phyloP scores from a whole-genome alignment of 176 grass and related monocot species.

The Otatea glauca region DNA sequence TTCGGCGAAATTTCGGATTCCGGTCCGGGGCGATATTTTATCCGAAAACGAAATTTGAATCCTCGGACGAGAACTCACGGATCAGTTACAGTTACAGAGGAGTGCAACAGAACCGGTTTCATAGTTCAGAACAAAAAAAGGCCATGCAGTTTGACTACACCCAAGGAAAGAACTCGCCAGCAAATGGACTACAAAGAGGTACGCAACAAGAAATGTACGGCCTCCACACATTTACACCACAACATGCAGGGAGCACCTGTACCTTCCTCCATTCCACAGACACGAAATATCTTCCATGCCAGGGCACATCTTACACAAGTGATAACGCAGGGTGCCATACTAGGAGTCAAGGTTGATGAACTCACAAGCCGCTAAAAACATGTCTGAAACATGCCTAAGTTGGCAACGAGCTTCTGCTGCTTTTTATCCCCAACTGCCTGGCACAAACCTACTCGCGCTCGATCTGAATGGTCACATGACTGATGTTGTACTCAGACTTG shows the following conservation, averaged over 20 bases:
- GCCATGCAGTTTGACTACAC: background rate
- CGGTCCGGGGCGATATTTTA: no score
- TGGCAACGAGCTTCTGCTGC: background rate
- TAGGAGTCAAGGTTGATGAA: conserved; percentile 22
- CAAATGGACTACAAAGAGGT: background rate
- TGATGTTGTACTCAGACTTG: conserved; percentile 94
- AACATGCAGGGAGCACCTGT: background rate
- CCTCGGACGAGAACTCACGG: background rate
- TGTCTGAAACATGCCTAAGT: conserved; percentile 6
- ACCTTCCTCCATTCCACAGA: background rate
- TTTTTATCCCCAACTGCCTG: conserved; percentile 10
- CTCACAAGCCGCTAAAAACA: background rate
- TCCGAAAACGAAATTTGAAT: no score
- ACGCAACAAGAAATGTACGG: background rate
- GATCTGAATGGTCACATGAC: conserved; percentile 96
- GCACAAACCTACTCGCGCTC: conserved; percentile 59
- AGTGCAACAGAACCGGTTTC: background rate
- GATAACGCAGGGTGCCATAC: background rate
- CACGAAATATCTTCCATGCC: background rate
- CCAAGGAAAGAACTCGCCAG: background rate
- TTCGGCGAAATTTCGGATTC: no score
- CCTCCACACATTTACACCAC: background rate
- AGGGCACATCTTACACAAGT: conserved; percentile 36
- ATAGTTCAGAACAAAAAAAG: background rate
- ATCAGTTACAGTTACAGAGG: background rate